Evolutionary conservation across 1,284 basidiomycete genomes (phyloP).

Genomic region (Phylloporus sp.): DNA sequence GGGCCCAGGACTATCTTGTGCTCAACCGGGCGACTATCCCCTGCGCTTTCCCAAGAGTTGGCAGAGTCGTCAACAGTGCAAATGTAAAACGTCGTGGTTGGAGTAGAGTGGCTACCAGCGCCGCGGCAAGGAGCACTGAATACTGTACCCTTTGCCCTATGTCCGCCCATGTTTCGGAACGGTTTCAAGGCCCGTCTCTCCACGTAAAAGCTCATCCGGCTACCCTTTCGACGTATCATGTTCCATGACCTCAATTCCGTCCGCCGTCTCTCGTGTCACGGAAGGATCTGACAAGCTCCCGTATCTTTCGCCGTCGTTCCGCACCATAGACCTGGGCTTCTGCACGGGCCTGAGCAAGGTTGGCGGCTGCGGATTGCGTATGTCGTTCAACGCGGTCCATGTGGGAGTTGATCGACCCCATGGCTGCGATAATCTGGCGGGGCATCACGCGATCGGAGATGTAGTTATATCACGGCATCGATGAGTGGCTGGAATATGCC

Average conservation of each 20-base stretch:
- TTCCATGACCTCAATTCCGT: neutral
- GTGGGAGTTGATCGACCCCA: slow-evolving; percentile 17
- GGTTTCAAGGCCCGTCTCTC: neutral
- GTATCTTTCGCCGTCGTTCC: slow-evolving; percentile 45
- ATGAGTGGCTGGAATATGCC: neutral
- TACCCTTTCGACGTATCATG: neutral
- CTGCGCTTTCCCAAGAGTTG: neutral
- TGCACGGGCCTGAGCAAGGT: slow-evolving; percentile 46
- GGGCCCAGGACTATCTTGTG: neutral
- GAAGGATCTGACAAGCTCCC: slow-evolving; percentile 38
- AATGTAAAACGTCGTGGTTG: neutral
- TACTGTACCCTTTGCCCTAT: neutral
- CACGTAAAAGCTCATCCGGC: neutral
- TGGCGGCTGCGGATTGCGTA: slow-evolving; percentile 42
- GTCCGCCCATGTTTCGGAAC: neutral
- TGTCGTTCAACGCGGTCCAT: slow-evolving; percentile 28
- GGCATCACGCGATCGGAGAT: too few species aligned
- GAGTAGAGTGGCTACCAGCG: neutral
- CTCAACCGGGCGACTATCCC: neutral
- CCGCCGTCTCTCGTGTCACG: slow-evolving; percentile 2
- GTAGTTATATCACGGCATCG: too few species aligned
- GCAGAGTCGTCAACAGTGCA: neutral
- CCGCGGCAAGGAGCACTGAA: neutral
- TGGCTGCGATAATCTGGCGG: slow-evolving; percentile 16
- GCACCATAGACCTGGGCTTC: slow-evolving; percentile 46